Base-by-base conservation (phyloP, 2,329 filamentous ascomycete species). In the Pestalotiopsis sp. region DNA sequence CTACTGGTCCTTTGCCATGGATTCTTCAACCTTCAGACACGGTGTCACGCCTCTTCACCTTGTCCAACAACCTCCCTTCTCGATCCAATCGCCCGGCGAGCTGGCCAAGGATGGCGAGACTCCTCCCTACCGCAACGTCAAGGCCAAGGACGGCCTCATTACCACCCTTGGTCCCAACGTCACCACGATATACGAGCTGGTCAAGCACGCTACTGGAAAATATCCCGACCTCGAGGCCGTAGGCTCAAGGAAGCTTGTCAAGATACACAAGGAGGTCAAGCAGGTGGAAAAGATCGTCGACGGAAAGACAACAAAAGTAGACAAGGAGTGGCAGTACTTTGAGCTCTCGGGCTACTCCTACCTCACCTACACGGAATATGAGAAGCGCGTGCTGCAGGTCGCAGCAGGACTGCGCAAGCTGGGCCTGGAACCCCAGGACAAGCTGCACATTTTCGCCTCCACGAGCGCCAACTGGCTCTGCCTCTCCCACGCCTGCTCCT, bases 301-400 rank as follows among this genome's bases (percentile, higher is more conserved):
- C 76, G 94, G 94, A 73, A 87, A 92, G 79, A 87, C 94, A 80
- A 85, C 87, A 72, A 89, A 95, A 82, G 89, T 96, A 41, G 93
- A 97, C 72, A 97, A 97, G 89, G 89, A 95, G 80, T 97, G 94
- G 94, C 90, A 91, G 66, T 97, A 91, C 82, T 97, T 93, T 74
- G 94, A 97, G 86, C 89, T 97, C 73, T 91, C 92, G 70, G 84
- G 85, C 63, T 97, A 92, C 84, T 85, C 87, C 59, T 97, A 91
- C 84, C 85, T 92, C 77, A 93, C 90, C 74, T 97, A 95, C 82
- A 85, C 87, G 75, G 91, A 97, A 82, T 96, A 95, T 78, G 89
- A 93, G 81, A 85, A 89, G 76, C 85, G 90, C 71, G 87, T 90
- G 63, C 83, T 92, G 68, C 85, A 92, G 73, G 82, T 94, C 20